Percentiles rank a stretch among this genome's conserved stretches.
Evolutionary conservation across 1,139 yeast species (phyloP).

Genomic region (Oligophagozyma castellii): DNA sequence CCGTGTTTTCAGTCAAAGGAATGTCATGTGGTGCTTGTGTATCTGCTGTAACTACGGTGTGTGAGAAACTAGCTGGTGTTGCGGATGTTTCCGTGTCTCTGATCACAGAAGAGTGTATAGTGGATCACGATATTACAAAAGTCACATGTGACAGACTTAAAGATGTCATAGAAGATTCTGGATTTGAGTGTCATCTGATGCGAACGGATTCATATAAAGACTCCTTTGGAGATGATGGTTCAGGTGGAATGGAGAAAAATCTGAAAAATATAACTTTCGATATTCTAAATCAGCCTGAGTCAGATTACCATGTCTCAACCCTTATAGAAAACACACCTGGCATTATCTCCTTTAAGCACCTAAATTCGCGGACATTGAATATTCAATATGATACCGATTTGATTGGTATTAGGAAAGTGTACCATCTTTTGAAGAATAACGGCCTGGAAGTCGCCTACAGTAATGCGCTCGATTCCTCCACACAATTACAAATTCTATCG

Average conservation of each 20-base stretch:
- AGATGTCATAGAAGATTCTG: conserved; percentile 51
- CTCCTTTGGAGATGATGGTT: background rate
- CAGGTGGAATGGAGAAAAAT: no score
- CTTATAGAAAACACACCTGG: background rate
- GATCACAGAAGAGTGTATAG: conserved; percentile 59
- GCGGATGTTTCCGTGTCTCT: conserved; percentile 44
- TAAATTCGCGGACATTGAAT: conserved; percentile 1
- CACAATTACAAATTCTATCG: conserved; percentile 58
- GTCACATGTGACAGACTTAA: conserved; percentile 26
- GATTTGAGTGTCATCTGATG: conserved; percentile 44
- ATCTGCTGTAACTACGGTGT: conserved; percentile 43
- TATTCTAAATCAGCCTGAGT: background rate
- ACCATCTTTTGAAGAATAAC: conserved; percentile 33
- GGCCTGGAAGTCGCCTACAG: conserved; percentile 38
- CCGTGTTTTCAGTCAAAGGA: conserved; percentile 31
- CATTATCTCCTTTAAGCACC: background rate
- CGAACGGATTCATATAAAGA: background rate
- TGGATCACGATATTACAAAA: conserved; percentile 26
- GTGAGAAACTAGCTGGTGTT: conserved; percentile 32
- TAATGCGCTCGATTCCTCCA: conserved; percentile 9
- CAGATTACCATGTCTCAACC: background rate
- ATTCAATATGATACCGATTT: conserved; percentile 32
- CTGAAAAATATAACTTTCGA: no score
- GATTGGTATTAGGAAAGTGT: conserved; percentile 45
- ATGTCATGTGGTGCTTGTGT: conserved; percentile 89